Evolutionary conservation across 768 basidiomycete genomes (phyloP).

Genomic region (Porpolomopsis calyptriformis): DNA sequence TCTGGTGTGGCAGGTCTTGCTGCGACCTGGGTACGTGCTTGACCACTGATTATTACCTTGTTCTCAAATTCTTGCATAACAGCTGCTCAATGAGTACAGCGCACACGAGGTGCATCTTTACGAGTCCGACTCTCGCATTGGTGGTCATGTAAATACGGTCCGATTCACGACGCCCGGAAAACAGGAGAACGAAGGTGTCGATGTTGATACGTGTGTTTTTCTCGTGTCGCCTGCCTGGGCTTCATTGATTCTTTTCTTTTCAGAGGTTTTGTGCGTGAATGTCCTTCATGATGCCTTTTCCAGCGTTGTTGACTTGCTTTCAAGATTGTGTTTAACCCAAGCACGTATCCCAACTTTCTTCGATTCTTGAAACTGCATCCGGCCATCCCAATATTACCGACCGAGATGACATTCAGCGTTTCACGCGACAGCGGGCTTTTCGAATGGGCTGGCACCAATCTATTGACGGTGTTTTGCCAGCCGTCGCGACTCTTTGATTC

Average conservation of each 20-base stretch:
- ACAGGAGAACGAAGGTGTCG: slow-evolving; percentile 25
- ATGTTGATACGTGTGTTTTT: slow-evolving; percentile 61
- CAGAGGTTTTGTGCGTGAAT: slow-evolving; percentile 46
- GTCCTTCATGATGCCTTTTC: not conserved
- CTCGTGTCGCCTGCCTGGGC: not conserved
- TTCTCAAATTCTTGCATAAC: not conserved
- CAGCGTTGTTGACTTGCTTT: not conserved
- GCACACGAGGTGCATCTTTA: slow-evolving; percentile 68
- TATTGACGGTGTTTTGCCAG: slow-evolving; percentile 58
- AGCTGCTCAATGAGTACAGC: slow-evolving; percentile 66
- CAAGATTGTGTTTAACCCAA: slow-evolving; percentile 68
- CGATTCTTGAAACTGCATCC: slow-evolving; percentile 47
- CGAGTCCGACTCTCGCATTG: slow-evolving; percentile 54
- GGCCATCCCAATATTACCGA: slow-evolving; percentile 40
- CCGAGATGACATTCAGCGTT: slow-evolving; percentile 72
- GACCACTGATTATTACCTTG: not conserved
- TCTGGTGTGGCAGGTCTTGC: slow-evolving; percentile 68
- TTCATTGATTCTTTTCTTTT: slow-evolving; percentile 1
- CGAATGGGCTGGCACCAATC: slow-evolving; percentile 68
- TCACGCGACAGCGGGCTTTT: slow-evolving; percentile 59
- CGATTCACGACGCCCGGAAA: slow-evolving; percentile 33
- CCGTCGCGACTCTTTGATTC: slow-evolving; percentile 48
- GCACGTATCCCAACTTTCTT: slow-evolving; percentile 71
- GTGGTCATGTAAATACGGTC: slow-evolving; percentile 74
- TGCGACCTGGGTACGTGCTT: slow-evolving; percentile 52